phyloP scores from a whole-genome alignment of 768 basidiomycete genomes.

The Leucocoprinus sp. region DNA sequence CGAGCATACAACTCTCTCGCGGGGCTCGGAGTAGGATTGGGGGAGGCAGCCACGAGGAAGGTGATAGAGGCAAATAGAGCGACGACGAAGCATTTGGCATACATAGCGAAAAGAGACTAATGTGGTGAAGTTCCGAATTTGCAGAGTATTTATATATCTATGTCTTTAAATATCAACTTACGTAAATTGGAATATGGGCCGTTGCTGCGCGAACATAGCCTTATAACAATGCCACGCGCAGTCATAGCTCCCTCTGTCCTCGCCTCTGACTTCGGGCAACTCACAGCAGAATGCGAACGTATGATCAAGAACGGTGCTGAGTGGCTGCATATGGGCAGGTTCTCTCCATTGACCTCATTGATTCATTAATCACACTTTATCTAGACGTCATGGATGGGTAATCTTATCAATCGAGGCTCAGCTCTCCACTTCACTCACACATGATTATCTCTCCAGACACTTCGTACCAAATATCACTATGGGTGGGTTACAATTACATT shows the following conservation, averaged over 20 bases:
- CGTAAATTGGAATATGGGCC: conserved; percentile 1
- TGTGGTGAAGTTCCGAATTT: too few relatives aligned
- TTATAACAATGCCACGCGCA: conserved; percentile 66
- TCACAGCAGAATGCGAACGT: conserved; percentile 90
- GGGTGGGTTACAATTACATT: conserved; percentile 42
- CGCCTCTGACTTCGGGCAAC: conserved; percentile 93
- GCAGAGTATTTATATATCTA: too few relatives aligned
- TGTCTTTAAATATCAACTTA: too few relatives aligned
- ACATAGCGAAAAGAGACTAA: too few relatives aligned
- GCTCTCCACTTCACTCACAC: conserved; percentile 5
- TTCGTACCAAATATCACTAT: conserved; percentile 99
- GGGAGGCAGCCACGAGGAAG: conserved; percentile 27
- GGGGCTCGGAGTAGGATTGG: conserved; percentile 18
- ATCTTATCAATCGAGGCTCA: conserved; percentile 16
- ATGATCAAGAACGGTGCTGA: conserved; percentile 95
- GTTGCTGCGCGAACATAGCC: neutral
- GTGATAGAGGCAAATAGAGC: conserved; percentile 28
- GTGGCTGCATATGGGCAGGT: conserved; percentile 95
- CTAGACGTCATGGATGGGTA: conserved; percentile 98
- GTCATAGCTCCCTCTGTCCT: conserved; percentile 97
- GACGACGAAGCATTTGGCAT: conserved; percentile 28
- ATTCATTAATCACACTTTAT: conserved; percentile 11
- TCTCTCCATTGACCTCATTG: neutral
- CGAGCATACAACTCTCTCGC: conserved; percentile 26
- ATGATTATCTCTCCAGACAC: conserved; percentile 52